Percentiles rank a stretch among this genome's conserved stretches.
Conservation (phyloP, 2,329 filamentous ascomycete genomes). For the Penicillium palitans region DNA sequence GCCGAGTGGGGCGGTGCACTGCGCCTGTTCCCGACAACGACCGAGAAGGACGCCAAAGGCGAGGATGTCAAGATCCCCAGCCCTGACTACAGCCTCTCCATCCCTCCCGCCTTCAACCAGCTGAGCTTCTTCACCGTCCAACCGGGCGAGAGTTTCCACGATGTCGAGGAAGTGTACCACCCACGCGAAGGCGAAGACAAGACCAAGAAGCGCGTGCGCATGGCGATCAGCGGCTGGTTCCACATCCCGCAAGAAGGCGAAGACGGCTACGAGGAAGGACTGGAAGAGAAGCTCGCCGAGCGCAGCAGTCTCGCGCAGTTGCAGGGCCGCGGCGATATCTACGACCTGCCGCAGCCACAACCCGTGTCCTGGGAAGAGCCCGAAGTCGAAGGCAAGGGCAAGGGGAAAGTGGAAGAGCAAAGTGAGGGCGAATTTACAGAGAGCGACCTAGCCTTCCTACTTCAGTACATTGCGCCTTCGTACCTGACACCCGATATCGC, state of each 20-base stretch:
- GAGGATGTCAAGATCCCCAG: constrained; percentile 75
- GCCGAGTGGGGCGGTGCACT: constrained; percentile 89
- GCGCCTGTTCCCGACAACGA: constrained; percentile 74
- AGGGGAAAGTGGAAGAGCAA: constrained; percentile 48
- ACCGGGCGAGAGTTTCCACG: constrained; percentile 97
- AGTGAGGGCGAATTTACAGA: constrained; percentile 66
- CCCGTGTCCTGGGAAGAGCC: constrained; percentile 48
- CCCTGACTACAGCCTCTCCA: constrained; percentile 75
- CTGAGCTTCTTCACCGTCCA: constrained; percentile 97
- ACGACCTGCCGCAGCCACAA: constrained; percentile 73
- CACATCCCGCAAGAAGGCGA: constrained; percentile 95
- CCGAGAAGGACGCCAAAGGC: constrained; percentile 66
- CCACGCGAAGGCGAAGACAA: constrained; percentile 60
- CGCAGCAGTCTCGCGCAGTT: constrained; percentile 91
- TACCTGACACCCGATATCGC: constrained; percentile 92
- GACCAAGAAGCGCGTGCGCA: constrained; percentile 67
- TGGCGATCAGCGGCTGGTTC: constrained; percentile 99
- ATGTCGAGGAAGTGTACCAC: constrained; percentile 96
- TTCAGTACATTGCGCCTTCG: constrained; percentile 84
- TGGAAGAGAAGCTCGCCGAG: constrained; percentile 83
- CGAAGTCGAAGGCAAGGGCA: constrained; percentile 41
- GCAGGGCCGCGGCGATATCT: constrained; percentile 85
- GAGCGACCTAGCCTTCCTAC: constrained; percentile 80
- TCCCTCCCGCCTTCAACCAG: constrained; percentile 96
- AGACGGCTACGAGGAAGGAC: constrained; percentile 82